A percentile compares a stretch with the other conserved stretches of the same genome.
These are phyloP conservation scores for Tricholoma saponaceum DNA, from an alignment of 768 basidiomycete genomes.

Conservation along the genomic window DNA sequence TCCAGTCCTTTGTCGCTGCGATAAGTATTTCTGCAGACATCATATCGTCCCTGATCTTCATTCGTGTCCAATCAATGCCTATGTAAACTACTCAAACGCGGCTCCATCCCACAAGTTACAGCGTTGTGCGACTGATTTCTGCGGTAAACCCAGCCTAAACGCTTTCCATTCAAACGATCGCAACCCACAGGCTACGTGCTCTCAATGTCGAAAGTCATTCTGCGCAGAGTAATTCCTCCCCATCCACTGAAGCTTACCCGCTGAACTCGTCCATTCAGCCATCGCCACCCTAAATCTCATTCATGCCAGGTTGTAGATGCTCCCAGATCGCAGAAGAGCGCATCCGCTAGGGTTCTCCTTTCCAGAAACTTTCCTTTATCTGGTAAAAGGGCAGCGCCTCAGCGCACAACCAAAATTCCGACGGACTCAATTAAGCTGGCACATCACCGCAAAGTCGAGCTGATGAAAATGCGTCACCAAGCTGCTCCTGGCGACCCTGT, in stretches of 20 bases:
- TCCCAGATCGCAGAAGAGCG: constrained; percentile 30
- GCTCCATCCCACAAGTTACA: constrained; percentile 28
- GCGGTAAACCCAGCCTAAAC: constrained; percentile 53
- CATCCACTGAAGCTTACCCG: constrained; percentile 7
- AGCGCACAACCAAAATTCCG: constrained; percentile 29
- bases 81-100: constrained; percentile 1
- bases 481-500: constrained; percentile 62
- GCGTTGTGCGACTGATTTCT: constrained; percentile 48
- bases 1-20: constrained; percentile 68
- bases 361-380: constrained; percentile 45
- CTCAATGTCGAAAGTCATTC: constrained; percentile 51
- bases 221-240: constrained; percentile 51
- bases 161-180: constrained; percentile 28
- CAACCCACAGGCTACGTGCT: constrained; percentile 36
- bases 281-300: constrained; percentile 65
- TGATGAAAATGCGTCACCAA: constrained; percentile 73
- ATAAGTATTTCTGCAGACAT: constrained; percentile 53
- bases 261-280: constrained; percentile 36
- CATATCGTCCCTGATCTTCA: constrained; percentile 64
- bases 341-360: constrained; percentile 48
- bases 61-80: constrained; percentile 34
- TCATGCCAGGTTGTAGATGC: constrained; percentile 34
- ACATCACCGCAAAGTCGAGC: constrained; percentile 51
- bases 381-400: constrained; percentile 14
- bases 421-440: constrained; percentile 51